These are phyloP conservation scores for Penicillium psychrofluorescens DNA, from an alignment of 495 filamentous ascomycete species.

Conservation along the genomic window DNA sequence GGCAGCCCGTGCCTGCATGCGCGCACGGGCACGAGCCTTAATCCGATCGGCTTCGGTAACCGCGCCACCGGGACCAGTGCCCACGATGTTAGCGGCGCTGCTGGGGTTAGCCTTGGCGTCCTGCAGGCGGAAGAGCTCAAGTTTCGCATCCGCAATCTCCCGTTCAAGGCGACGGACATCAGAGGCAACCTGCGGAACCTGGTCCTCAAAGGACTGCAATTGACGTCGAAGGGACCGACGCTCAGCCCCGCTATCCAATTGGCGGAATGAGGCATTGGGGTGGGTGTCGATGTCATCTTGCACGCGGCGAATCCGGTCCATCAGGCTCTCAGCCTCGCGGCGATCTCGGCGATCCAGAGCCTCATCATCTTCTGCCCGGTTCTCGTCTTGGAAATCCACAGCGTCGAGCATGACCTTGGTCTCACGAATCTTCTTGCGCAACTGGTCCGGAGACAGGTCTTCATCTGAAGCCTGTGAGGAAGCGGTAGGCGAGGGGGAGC, in stretches of 20 bases:
- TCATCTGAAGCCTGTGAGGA: slow-evolving; percentile 73
- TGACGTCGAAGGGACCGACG: slow-evolving; percentile 78
- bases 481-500: slow-evolving; percentile 67
- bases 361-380: slow-evolving; percentile 83
- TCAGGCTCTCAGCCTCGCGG: slow-evolving; percentile 88
- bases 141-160: slow-evolving; percentile 80
- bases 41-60: slow-evolving; percentile 92
- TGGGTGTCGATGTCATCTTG: slow-evolving; percentile 96
- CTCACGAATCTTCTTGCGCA: slow-evolving; percentile 90
- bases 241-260: slow-evolving; percentile 78
- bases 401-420: slow-evolving; percentile 95
- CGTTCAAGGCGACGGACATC: slow-evolving; percentile 87
- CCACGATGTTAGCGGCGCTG: slow-evolving; percentile 75
- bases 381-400: slow-evolving; percentile 94
- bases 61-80: slow-evolving; percentile 85
- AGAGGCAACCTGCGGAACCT: slow-evolving; percentile 85
- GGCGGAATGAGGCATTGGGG: slow-evolving; percentile 67
- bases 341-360: slow-evolving; percentile 83
- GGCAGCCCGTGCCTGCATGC: slow-evolving; percentile 96
- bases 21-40: slow-evolving; percentile 89
- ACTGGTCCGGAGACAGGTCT: slow-evolving; percentile 76
- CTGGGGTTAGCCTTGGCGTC: slow-evolving; percentile 90
- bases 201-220: slow-evolving; percentile 80
- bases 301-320: slow-evolving; percentile 82
- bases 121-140: slow-evolving; percentile 89